Conservation (phyloP, 495 filamentous ascomycete species). For the Penicilliopsis zonata region DNA sequence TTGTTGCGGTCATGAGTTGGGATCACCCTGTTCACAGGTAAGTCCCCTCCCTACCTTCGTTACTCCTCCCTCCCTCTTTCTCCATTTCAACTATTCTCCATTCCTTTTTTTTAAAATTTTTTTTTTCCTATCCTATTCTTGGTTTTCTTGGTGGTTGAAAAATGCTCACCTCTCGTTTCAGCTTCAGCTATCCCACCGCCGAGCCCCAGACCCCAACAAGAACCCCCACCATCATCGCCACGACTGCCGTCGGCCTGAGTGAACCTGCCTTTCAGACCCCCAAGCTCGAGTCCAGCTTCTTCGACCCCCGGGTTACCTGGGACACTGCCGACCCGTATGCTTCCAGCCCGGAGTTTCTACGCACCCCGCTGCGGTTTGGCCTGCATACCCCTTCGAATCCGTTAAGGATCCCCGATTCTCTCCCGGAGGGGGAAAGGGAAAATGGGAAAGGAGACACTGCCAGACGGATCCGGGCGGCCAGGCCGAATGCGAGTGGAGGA, state of each 20-base stretch:
- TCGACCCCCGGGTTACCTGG: slow-evolving; percentile 40
- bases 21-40: slow-evolving; percentile 64
- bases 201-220: slow-evolving; percentile 67
- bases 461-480: slow-evolving; percentile 25
- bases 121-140: background rate
- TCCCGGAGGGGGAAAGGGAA: slow-evolving; percentile 37
- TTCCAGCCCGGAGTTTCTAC: slow-evolving; percentile 40
- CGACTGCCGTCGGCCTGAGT: slow-evolving; percentile 47
- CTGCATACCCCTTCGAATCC: slow-evolving; percentile 20
- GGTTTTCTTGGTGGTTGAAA: slow-evolving; percentile 1
- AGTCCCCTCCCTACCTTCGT: slow-evolving; percentile 15
- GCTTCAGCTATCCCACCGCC: slow-evolving; percentile 69
- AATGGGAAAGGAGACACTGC: slow-evolving; percentile 33
- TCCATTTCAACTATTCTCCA: slow-evolving; percentile 1
- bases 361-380: slow-evolving; percentile 34
- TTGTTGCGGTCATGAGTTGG: slow-evolving; percentile 57
- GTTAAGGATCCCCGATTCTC: slow-evolving; percentile 11
- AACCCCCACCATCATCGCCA: slow-evolving; percentile 63
- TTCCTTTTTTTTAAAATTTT: slow-evolving; percentile 6
- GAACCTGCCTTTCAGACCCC: slow-evolving; percentile 56
- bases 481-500: slow-evolving; percentile 29
- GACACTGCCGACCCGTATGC: slow-evolving; percentile 41
- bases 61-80: slow-evolving; percentile 2
- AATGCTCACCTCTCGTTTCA: slow-evolving; percentile 26
- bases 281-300: slow-evolving; percentile 43